A percentile compares a stretch with the other conserved stretches of the same genome.
Evolutionary conservation across 2,329 filamentous ascomycete species (phyloP).

Genomic region (Ophiostoma ips): DNA sequence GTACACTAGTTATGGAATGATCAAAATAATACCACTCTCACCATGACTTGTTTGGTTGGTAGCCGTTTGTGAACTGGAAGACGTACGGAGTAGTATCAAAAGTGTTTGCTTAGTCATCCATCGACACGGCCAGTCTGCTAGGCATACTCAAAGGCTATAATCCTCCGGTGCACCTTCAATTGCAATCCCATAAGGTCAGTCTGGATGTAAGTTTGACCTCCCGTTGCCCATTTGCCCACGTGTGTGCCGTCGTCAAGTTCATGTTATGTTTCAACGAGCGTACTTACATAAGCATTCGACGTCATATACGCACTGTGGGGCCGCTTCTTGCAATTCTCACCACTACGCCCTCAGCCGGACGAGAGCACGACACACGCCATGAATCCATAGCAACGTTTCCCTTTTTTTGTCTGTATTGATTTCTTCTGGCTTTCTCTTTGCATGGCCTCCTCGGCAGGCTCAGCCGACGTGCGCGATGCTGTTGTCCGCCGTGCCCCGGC

Average conservation of each 20-base stretch:
- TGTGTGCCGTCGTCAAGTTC: too few relatives aligned
- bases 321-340: background rate
- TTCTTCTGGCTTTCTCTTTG: background rate
- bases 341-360: background rate
- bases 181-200: too few relatives aligned
- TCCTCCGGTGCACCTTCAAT: too few relatives aligned
- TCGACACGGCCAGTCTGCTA: too few relatives aligned
- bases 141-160: too few relatives aligned
- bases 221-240: too few relatives aligned
- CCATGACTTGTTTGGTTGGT: background rate
- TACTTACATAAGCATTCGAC: background rate
- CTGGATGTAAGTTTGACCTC: too few relatives aligned
- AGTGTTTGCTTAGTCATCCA: background rate
- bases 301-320: background rate
- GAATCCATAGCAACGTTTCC: background rate
- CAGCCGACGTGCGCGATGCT: background rate
- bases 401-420: background rate
- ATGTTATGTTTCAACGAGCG: background rate
- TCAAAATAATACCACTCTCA: slow-evolving; percentile 11
- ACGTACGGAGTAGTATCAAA: too few relatives aligned
- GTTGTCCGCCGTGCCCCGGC: slow-evolving; percentile 21
- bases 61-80: too few relatives aligned
- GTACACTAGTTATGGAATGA: slow-evolving; percentile 7
- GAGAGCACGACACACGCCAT: background rate
- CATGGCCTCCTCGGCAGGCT: background rate